A percentile compares a stretch with the other conserved stretches of the same genome.
Conservation (phyloP, 345 rosid genomes). For the Camelina hispida region DNA sequence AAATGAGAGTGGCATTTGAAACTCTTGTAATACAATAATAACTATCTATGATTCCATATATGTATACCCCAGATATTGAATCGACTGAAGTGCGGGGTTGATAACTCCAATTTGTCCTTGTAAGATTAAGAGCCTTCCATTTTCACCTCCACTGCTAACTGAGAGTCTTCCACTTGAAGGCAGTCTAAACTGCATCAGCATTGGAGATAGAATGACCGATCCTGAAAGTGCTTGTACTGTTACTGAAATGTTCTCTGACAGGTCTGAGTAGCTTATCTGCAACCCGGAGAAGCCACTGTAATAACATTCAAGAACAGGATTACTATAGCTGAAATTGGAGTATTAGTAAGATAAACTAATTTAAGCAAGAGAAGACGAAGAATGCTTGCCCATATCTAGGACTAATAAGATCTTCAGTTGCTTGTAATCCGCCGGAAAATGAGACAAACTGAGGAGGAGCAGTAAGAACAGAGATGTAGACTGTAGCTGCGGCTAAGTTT, state of each 20-base stretch:
- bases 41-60: slow-evolving; percentile 22
- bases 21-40: background rate
- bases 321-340: background rate
- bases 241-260: slow-evolving; percentile 69
- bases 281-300: slow-evolving; percentile 77
- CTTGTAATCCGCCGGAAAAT: slow-evolving; percentile 66
- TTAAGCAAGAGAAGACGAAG: background rate
- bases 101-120: slow-evolving; percentile 70
- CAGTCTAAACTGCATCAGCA: slow-evolving; percentile 71
- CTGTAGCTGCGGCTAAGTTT: slow-evolving; percentile 66
- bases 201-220: slow-evolving; percentile 59
- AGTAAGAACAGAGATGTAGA: slow-evolving; percentile 61
- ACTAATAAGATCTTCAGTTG: slow-evolving; percentile 74
- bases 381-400: slow-evolving; percentile 69
- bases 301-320: slow-evolving; percentile 30
- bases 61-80: slow-evolving; percentile 86
- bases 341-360: background rate
- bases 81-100: slow-evolving; percentile 69
- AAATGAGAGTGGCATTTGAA: background rate
- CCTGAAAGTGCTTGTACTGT: slow-evolving; percentile 65
- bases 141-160: slow-evolving; percentile 50
- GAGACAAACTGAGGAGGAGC: slow-evolving; percentile 86
- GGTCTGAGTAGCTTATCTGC: slow-evolving; percentile 71
- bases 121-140: slow-evolving; percentile 54
- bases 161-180: slow-evolving; percentile 57